phyloP scores from a whole-genome alignment of 1,284 basidiomycete species.

The Cronartium quercuum region DNA sequence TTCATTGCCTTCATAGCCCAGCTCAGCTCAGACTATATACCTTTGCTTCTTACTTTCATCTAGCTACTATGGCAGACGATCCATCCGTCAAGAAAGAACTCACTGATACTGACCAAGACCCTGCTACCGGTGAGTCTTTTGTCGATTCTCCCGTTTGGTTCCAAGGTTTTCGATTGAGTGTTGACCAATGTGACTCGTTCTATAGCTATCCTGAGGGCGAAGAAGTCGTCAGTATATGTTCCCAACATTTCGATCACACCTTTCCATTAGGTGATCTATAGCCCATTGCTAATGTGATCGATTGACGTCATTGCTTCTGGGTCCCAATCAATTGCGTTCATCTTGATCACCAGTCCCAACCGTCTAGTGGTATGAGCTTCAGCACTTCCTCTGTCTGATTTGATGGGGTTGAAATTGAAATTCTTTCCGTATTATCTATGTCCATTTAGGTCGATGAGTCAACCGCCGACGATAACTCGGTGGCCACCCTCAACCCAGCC shows the following conservation, averaged over 20 bases:
- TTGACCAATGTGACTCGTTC: neutral
- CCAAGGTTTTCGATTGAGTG: neutral
- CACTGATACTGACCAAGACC: conserved; percentile 23
- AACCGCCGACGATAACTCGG: conserved; percentile 54
- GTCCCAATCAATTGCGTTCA: neutral
- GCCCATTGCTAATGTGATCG: no score
- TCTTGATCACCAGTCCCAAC: conserved; percentile 22
- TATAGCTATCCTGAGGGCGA: conserved; percentile 31
- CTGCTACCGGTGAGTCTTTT: conserved; percentile 20
- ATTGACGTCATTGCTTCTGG: neutral
- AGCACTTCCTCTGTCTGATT: neutral
- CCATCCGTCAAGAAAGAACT: conserved; percentile 36
- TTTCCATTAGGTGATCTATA: no score
- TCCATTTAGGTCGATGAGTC: conserved; percentile 47
- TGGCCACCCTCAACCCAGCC: conserved; percentile 86
- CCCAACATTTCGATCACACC: no score
- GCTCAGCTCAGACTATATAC: no score
- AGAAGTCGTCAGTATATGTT: conserved; percentile 32
- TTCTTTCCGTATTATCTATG: neutral
- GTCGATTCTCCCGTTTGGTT: neutral
- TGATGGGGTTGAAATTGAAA: neutral
- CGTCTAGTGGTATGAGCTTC: conserved; percentile 25
- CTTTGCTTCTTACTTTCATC: neutral
- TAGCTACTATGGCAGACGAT: conserved; percentile 24
- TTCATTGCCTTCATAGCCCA: no score